These are phyloP conservation scores for Aureobasidium sp. DNA, from an alignment of 2,329 filamentous ascomycete species.

Conservation along the genomic window DNA sequence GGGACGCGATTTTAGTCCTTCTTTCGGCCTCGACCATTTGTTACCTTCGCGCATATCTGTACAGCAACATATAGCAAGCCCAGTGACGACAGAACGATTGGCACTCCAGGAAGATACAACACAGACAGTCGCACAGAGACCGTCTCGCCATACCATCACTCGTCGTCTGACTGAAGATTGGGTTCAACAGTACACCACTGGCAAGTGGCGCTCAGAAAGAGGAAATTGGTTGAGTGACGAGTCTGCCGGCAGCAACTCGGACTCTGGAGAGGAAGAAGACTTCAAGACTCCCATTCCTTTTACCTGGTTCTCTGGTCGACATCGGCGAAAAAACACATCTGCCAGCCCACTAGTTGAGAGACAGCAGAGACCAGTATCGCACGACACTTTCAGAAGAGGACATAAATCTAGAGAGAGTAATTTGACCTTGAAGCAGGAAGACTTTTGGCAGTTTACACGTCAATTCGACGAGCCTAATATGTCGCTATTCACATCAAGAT, in stretches of 20 bases:
- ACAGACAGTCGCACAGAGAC: background rate
- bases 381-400: slow-evolving; percentile 14
- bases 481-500: slow-evolving; percentile 5
- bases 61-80: slow-evolving; percentile 7
- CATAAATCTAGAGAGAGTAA: slow-evolving; percentile 36
- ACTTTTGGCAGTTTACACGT: slow-evolving; percentile 34
- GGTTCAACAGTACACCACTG: slow-evolving; percentile 62
- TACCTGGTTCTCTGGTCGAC: slow-evolving; percentile 13
- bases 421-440: slow-evolving; percentile 41
- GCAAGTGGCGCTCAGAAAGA: slow-evolving; percentile 60
- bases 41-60: slow-evolving; percentile 21
- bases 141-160: slow-evolving; percentile 28
- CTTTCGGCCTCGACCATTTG: slow-evolving; percentile 28
- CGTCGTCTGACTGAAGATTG: slow-evolving; percentile 66
- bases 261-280: slow-evolving; percentile 14
- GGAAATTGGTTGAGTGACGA: slow-evolving; percentile 80
- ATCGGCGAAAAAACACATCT: slow-evolving; percentile 7
- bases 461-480: background rate
- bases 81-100: slow-evolving; percentile 8
- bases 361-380: slow-evolving; percentile 1
- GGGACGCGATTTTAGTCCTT: slow-evolving; percentile 10
- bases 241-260: slow-evolving; percentile 51
- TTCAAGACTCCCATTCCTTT: slow-evolving; percentile 15
- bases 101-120: background rate
- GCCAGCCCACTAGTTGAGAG: slow-evolving; percentile 1